phyloP scores from a whole-genome alignment of 192 early-diverging fungal species.

The Coemansia nantahalensis region DNA sequence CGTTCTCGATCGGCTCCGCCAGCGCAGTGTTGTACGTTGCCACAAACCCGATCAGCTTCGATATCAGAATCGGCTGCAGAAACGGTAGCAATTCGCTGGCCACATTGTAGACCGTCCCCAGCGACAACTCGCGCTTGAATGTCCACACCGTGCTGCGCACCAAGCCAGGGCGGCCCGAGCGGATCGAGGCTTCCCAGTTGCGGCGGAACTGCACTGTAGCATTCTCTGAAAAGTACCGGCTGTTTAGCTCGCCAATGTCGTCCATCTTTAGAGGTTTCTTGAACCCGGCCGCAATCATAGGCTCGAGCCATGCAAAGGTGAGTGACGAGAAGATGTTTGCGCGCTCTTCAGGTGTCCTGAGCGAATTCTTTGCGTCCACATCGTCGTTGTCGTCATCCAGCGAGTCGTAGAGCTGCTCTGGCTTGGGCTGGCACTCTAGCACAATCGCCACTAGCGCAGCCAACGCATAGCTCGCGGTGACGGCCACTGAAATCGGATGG shows the following conservation, averaged over 20 bases:
- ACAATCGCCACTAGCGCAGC: conserved; percentile 29
- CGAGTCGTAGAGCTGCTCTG: conserved; percentile 23
- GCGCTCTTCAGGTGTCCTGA: conserved; percentile 66
- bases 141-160: conserved; percentile 60
- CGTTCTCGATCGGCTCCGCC: conserved; percentile 67
- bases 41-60: conserved; percentile 69
- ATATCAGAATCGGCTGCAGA: conserved; percentile 79
- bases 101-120: conserved; percentile 82
- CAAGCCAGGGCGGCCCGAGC: conserved; percentile 63
- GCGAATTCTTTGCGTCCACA: conserved; percentile 1
- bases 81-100: conserved; percentile 78
- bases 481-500: conserved; percentile 7
- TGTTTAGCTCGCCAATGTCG: conserved; percentile 73
- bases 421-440: conserved; percentile 38
- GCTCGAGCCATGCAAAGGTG: conserved; percentile 89
- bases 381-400: conserved; percentile 22
- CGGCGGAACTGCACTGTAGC: conserved; percentile 70
- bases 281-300: conserved; percentile 77
- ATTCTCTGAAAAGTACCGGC: conserved; percentile 59
- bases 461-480: conserved; percentile 11
- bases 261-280: conserved; percentile 73
- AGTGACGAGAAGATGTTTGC: conserved; percentile 81
- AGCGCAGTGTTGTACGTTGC: conserved; percentile 58
- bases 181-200: conserved; percentile 72
- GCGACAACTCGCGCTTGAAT: conserved; percentile 66